phyloP scores from a whole-genome alignment of 2,329 filamentous ascomycete genomes.

The Colletotrichum salicis region DNA sequence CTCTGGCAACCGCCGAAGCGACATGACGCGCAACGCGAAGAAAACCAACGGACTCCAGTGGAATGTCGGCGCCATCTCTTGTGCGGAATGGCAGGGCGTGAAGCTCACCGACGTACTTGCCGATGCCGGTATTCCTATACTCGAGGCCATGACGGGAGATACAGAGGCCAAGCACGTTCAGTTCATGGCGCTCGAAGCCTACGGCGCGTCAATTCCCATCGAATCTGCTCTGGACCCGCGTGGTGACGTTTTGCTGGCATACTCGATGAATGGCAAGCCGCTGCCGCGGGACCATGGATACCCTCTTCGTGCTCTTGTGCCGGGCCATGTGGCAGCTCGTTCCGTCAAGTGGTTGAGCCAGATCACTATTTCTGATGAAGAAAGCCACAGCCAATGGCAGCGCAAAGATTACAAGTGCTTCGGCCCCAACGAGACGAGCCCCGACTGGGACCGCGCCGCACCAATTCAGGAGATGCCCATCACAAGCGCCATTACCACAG shows the following conservation, averaged over 20 bases:
- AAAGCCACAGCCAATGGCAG: slow-evolving; percentile 74
- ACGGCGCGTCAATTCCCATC: slow-evolving; percentile 70
- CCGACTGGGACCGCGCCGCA: slow-evolving; percentile 71
- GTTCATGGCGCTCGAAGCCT: slow-evolving; percentile 69
- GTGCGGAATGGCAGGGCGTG: slow-evolving; percentile 68
- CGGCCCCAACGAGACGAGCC: slow-evolving; percentile 68
- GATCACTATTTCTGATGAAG: slow-evolving; percentile 73
- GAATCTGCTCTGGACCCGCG: slow-evolving; percentile 66
- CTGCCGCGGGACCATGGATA: slow-evolving; percentile 74
- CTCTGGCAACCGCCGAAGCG: slow-evolving; percentile 67
- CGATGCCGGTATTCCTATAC: slow-evolving; percentile 63
- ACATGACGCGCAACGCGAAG: slow-evolving; percentile 64
- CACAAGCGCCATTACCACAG: slow-evolving; percentile 71
- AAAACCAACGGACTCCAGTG: slow-evolving; percentile 69
- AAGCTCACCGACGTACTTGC: slow-evolving; percentile 64
- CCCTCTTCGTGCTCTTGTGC: slow-evolving; percentile 70
- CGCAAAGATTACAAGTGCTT: slow-evolving; percentile 76
- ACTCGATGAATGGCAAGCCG: slow-evolving; percentile 73
- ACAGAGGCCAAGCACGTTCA: slow-evolving; percentile 62
- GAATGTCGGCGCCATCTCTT: slow-evolving; percentile 69
- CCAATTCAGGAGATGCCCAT: slow-evolving; percentile 76
- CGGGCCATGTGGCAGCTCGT: slow-evolving; percentile 73
- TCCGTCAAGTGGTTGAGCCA: slow-evolving; percentile 77
- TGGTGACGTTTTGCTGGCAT: slow-evolving; percentile 74
- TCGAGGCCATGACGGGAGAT: slow-evolving; percentile 48